phyloP scores from a whole-genome alignment of 1,284 basidiomycete genomes.

The Butyriboletus appendiculatus region DNA sequence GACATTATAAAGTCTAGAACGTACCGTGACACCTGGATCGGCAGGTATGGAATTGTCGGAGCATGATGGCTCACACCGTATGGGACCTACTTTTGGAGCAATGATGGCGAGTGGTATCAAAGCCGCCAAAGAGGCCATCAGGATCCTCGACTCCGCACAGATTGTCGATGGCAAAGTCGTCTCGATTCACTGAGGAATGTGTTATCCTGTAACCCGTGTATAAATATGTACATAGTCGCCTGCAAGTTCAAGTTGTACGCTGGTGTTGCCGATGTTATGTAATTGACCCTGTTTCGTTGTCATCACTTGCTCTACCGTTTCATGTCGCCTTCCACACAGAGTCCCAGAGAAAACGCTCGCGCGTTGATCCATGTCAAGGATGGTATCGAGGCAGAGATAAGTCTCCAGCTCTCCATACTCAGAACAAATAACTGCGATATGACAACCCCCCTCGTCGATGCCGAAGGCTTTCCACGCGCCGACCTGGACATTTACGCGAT shows the following conservation, averaged over 20 bases:
- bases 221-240: background rate
- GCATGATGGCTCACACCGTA: constrained; percentile 80
- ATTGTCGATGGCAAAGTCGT: constrained; percentile 70
- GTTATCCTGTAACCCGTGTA: background rate
- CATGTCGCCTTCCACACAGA: constrained; percentile 44
- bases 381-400: constrained; percentile 63
- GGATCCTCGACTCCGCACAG: constrained; percentile 57
- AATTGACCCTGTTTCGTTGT: constrained; percentile 1
- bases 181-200: constrained; percentile 34
- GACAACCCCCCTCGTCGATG: constrained; percentile 74
- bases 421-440: constrained; percentile 59
- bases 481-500: constrained; percentile 86
- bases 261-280: constrained; percentile 17
- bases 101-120: constrained; percentile 83
- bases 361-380: constrained; percentile 63
- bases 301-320: constrained; percentile 41
- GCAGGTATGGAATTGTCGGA: constrained; percentile 84
- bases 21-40: constrained; percentile 5
- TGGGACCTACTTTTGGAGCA: constrained; percentile 82
- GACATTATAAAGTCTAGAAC: background rate
- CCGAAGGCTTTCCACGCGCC: constrained; percentile 83
- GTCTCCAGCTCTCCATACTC: constrained; percentile 60
- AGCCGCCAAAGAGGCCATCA: constrained; percentile 74
- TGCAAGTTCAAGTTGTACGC: constrained; percentile 6
- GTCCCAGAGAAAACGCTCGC: constrained; percentile 54